Conservation (phyloP, 176 grass and related monocot species). For the Miscanthus lutarioriparius region DNA sequence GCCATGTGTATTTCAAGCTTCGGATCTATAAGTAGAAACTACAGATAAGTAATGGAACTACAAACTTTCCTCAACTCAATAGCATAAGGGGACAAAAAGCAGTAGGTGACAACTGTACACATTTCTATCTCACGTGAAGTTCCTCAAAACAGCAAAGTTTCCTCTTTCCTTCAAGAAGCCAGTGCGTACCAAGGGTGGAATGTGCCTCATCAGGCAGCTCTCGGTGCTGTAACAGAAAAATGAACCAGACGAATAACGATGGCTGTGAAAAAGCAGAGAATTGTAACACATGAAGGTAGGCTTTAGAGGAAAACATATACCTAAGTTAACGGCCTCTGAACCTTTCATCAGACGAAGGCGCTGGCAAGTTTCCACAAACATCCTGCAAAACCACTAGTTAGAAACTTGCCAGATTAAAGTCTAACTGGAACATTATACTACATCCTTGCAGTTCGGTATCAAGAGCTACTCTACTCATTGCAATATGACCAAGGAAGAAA, state of each 20-base stretch:
- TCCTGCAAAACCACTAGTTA: slow-evolving; percentile 43
- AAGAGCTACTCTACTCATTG: not conserved
- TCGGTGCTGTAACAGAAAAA: slow-evolving; percentile 57
- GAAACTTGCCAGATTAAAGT: slow-evolving; percentile 10
- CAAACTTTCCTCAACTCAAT: slow-evolving; percentile 37
- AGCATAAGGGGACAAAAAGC: slow-evolving; percentile 31
- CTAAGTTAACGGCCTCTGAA: slow-evolving; percentile 77
- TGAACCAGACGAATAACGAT: not conserved
- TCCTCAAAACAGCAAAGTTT: slow-evolving; percentile 39
- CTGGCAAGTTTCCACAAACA: slow-evolving; percentile 83
- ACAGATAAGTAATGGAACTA: slow-evolving; percentile 44
- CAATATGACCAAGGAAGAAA: not conserved
- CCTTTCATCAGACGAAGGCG: slow-evolving; percentile 87
- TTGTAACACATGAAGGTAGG: not conserved
- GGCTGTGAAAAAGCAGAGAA: not conserved
- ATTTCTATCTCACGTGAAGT: slow-evolving; percentile 48
- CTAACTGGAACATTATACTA: not conserved
- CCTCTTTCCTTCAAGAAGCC: slow-evolving; percentile 36
- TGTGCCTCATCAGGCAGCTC: slow-evolving; percentile 47
- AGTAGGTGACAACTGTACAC: slow-evolving; percentile 61
- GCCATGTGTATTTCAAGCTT: slow-evolving; percentile 42
- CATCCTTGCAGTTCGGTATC: not conserved
- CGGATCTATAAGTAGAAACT: slow-evolving; percentile 27
- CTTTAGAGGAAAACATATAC: slow-evolving; percentile 32
- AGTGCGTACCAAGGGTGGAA: not conserved